Base-by-base conservation (phyloP, 805 yeast genomes). In the Clavispora asparagi region DNA sequence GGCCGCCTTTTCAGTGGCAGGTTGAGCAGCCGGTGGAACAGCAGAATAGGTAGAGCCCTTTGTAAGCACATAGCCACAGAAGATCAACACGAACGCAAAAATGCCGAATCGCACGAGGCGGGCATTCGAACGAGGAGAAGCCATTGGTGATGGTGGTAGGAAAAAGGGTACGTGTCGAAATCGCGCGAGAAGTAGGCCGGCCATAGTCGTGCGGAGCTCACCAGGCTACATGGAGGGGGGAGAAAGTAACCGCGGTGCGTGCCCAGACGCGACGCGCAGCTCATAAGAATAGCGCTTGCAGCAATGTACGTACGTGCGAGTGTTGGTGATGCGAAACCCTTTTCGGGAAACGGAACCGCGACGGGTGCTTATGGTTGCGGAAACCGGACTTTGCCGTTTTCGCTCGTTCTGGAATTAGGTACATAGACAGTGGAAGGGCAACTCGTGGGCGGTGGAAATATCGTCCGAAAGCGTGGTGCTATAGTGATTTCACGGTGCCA, bases 61-160 rank as follows among this genome's bases (percentile, higher is more conserved):
- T 14, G 79, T 67, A 37, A 76, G 65, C 39, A 76, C 71, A 55
- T 63, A 75, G 11, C 78, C 79, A 54, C 78, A 74, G 37, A 73
- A 61, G 37, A 76, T 62, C 52, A 76, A 62, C 37, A 73, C 70
- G 6, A 67, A 55, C 30, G 78, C 78, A 54, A 76, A 74, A 42
- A 75, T 65, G 27, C 70, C 78, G 50, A 76, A 76, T 53, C 81
- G 62, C 26, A 74, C 61, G 47, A 75, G 55, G 47, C 81, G 67
- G 49, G 79, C 76, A 54, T 74, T 74, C 25, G 77, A 65, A 58
- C 78, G 67, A 19, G 76, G 49, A 16, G 57, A 48, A 39, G 58
- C 56, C 58, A 54, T 54, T 51, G 36, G 39, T 27, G 36, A 12
- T 44, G 45, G 26, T 31, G 37, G 46, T 45, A 39, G 19, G 31